phyloP scores from a whole-genome alignment of 2,329 filamentous ascomycete species.

The Talaromyces amestolkiae region DNA sequence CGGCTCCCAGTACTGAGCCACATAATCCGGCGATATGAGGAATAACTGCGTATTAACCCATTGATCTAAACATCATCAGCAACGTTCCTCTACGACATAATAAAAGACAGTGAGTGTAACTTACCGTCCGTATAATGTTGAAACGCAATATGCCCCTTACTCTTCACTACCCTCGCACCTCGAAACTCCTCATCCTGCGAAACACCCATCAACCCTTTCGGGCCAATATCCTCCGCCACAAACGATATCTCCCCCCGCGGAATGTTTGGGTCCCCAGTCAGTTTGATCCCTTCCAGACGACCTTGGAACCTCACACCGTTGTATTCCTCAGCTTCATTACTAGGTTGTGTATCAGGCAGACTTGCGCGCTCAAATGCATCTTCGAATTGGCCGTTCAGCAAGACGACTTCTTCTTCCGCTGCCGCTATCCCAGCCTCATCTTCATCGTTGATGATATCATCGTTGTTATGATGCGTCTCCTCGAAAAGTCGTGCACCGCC shows the following conservation, averaged over 20 bases:
- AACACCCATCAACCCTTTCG: slow-evolving; percentile 60
- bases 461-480: not conserved
- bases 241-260: slow-evolving; percentile 84
- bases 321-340: slow-evolving; percentile 29
- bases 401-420: slow-evolving; percentile 9
- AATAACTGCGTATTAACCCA: slow-evolving; percentile 76
- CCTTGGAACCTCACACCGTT: slow-evolving; percentile 58
- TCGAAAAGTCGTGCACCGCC: not conserved
- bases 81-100: not conserved
- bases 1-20: slow-evolving; percentile 81
- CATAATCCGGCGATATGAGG: slow-evolving; percentile 69
- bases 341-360: not conserved
- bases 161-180: slow-evolving; percentile 71
- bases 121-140: slow-evolving; percentile 70
- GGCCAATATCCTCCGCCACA: slow-evolving; percentile 72
- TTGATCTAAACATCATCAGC: slow-evolving; percentile 53
- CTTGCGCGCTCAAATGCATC: slow-evolving; percentile 17
- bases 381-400: slow-evolving; percentile 8
- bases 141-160: slow-evolving; percentile 73
- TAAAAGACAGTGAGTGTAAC: slow-evolving; percentile 29
- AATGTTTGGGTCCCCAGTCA: slow-evolving; percentile 88
- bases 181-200: slow-evolving; percentile 66
- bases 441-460: not conserved
- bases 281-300: slow-evolving; percentile 76
- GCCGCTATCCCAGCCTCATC: slow-evolving; percentile 39